Conservation (phyloP, 352 stramenopile species). For the Sclerospora graminicola region DNA sequence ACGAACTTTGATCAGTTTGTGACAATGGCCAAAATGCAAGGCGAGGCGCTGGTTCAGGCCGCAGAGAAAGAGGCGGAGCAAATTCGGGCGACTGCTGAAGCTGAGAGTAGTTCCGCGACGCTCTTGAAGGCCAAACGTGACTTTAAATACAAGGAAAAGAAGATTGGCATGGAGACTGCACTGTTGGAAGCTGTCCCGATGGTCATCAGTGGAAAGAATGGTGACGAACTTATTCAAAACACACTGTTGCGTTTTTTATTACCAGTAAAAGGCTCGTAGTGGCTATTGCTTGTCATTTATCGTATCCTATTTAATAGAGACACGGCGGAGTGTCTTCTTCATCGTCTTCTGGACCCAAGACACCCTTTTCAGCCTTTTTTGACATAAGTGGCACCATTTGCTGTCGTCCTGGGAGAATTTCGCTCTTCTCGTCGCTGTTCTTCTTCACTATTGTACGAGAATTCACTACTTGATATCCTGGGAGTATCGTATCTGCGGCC, state of each 20-base stretch:
- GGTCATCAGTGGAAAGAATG: conserved; percentile 79
- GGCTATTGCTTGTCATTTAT: too few species aligned
- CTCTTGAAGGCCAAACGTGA: conserved; percentile 66
- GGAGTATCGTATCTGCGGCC: too few species aligned
- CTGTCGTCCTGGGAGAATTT: too few species aligned
- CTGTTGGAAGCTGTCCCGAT: conserved; percentile 51
- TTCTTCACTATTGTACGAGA: too few species aligned
- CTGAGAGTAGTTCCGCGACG: conserved; percentile 41
- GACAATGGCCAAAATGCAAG: conserved; percentile 44
- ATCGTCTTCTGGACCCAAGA: too few species aligned
- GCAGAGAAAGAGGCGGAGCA: conserved; percentile 45
- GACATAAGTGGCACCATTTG: too few species aligned
- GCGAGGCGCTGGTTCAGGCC: conserved; percentile 53
- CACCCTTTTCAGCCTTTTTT: too few species aligned
- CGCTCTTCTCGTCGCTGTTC: too few species aligned
- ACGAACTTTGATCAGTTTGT: conserved; percentile 62
- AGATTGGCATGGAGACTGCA: conserved; percentile 44
- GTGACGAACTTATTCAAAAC: conserved; percentile 60
- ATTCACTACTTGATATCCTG: too few species aligned
- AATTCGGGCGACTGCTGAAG: conserved; percentile 42
- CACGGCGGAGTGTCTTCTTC: too few species aligned
- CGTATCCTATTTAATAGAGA: too few species aligned
- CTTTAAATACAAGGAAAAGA: conserved; percentile 72
- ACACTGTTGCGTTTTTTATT: conserved; percentile 14
- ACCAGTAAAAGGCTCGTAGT: conserved; percentile 11